phyloP scores from a whole-genome alignment of 257 asterid genomes.

The Orobanche coerulescens region DNA sequence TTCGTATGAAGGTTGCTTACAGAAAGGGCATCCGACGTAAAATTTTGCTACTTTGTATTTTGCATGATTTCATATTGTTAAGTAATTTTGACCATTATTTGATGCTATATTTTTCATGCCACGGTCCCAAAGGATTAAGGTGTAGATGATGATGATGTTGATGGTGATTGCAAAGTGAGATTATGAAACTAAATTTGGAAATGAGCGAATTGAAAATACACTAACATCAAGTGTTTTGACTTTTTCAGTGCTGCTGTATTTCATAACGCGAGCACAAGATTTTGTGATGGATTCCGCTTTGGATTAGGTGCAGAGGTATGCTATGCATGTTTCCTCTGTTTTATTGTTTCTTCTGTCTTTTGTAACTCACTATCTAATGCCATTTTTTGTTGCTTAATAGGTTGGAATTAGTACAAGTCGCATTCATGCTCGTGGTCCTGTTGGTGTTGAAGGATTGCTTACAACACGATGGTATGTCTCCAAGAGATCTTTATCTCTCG shows the following conservation, averaged over 20 bases:
- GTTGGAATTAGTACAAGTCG: slow-evolving; percentile 88
- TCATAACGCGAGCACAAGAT: slow-evolving; percentile 78
- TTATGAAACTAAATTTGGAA: not conserved
- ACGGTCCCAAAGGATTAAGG: too few species aligned
- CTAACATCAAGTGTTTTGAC: not conserved
- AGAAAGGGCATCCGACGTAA: too few species aligned
- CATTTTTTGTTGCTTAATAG: slow-evolving; percentile 29
- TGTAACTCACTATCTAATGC: not conserved
- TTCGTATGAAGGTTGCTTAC: too few species aligned
- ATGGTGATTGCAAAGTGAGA: not conserved
- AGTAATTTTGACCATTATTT: too few species aligned
- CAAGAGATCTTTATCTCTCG: not conserved
- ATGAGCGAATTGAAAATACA: not conserved
- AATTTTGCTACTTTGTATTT: too few species aligned
- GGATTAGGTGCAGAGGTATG: slow-evolving; percentile 88
- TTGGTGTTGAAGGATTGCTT: slow-evolving; percentile 82
- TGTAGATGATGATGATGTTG: too few species aligned
- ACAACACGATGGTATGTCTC: slow-evolving; percentile 64
- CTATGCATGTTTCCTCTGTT: not conserved
- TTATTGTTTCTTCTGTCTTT: not conserved
- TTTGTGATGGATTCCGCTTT: slow-evolving; percentile 74
- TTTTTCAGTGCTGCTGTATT: slow-evolving; percentile 70
- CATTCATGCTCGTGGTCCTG: slow-evolving; percentile 93
- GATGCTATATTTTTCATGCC: too few species aligned
- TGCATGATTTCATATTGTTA: too few species aligned